These are phyloP conservation scores for Monosporascus sp. DNA, from an alignment of 2,329 filamentous ascomycete genomes.

Conservation along the genomic window DNA sequence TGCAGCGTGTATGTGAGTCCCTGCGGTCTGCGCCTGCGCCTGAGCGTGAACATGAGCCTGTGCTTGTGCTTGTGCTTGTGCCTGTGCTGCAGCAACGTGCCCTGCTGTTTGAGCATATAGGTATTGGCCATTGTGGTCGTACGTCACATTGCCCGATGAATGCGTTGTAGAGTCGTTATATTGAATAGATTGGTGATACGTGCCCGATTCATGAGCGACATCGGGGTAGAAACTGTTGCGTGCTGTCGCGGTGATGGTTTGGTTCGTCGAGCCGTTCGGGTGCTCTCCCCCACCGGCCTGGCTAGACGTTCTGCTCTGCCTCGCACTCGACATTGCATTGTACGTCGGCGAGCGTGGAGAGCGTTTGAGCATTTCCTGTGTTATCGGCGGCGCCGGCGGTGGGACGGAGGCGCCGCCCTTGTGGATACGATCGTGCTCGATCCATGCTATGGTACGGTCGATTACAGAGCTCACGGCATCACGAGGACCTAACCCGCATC, in stretches of 20 bases:
- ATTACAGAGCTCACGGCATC: slow-evolving; percentile 43
- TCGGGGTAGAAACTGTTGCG: slow-evolving; percentile 22
- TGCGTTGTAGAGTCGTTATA: slow-evolving; percentile 20
- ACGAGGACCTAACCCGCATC: slow-evolving; percentile 37
- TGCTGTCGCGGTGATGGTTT: slow-evolving; percentile 15
- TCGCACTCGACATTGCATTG: slow-evolving; percentile 12
- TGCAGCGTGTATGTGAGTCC: slow-evolving; percentile 11
- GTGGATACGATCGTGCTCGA: slow-evolving; percentile 43
- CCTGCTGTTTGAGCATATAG: slow-evolving; percentile 23
- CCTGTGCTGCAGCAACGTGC: slow-evolving; percentile 18
- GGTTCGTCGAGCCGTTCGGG: slow-evolving; percentile 15
- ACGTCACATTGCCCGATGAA: slow-evolving; percentile 18
- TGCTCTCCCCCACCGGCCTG: slow-evolving; percentile 15
- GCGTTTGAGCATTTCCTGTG: slow-evolving; percentile 25
- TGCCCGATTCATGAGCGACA: slow-evolving; percentile 15
- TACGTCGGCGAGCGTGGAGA: slow-evolving; percentile 24
- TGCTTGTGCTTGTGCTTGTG: slow-evolving; percentile 16
- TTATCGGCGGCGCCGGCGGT: slow-evolving; percentile 11
- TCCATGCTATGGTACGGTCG: slow-evolving; percentile 46
- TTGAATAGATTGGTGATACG: slow-evolving; percentile 19
- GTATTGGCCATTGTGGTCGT: slow-evolving; percentile 19
- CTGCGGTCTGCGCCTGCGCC: slow-evolving; percentile 13
- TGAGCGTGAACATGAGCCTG: slow-evolving; percentile 21
- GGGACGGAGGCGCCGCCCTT: slow-evolving; percentile 20
- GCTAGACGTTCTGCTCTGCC: slow-evolving; percentile 9